A percentile compares a stretch with the other conserved stretches of the same genome.
These are phyloP conservation scores for Sutorius eximius DNA, from an alignment of 1,284 basidiomycete species.

Conservation along the genomic window DNA sequence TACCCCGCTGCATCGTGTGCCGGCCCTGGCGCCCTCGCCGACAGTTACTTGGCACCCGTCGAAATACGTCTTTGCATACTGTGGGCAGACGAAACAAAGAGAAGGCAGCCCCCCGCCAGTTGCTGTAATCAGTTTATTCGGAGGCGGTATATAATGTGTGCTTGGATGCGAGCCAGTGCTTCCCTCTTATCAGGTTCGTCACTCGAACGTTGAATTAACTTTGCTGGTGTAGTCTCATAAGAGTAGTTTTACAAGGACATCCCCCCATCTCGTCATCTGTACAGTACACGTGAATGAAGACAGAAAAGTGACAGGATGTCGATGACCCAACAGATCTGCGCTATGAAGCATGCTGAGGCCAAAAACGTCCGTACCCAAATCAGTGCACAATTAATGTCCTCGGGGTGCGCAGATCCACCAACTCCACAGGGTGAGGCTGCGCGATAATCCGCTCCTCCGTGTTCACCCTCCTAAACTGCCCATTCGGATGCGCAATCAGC, in stretches of 20 bases:
- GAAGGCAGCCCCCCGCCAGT: slow-evolving; percentile 62
- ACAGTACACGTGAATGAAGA: background rate
- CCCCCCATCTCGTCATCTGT: background rate
- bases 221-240: background rate
- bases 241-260: background rate
- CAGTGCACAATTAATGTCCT: slow-evolving; percentile 25
- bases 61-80: slow-evolving; percentile 74
- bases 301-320: background rate
- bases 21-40: slow-evolving; percentile 60
- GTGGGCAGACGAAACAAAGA: slow-evolving; percentile 64
- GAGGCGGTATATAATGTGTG: slow-evolving; percentile 42
- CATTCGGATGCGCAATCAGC: slow-evolving; percentile 23
- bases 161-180: background rate
- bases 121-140: slow-evolving; percentile 69
- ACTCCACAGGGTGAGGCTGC: slow-evolving; percentile 14
- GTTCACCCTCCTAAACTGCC: slow-evolving; percentile 20
- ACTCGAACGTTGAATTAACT: background rate
- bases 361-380: background rate
- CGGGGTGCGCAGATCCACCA: slow-evolving; percentile 19
- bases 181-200: background rate
- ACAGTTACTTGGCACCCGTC: slow-evolving; percentile 80
- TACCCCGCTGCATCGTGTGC: slow-evolving; percentile 65
- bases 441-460: slow-evolving; percentile 26
- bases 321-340: background rate
- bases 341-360: background rate